Evolutionary conservation across 371 early-diverging fungal species (phyloP), one percentile per base, ranked within the genome.

Genomic region (Mortierella polycephala): DNA sequence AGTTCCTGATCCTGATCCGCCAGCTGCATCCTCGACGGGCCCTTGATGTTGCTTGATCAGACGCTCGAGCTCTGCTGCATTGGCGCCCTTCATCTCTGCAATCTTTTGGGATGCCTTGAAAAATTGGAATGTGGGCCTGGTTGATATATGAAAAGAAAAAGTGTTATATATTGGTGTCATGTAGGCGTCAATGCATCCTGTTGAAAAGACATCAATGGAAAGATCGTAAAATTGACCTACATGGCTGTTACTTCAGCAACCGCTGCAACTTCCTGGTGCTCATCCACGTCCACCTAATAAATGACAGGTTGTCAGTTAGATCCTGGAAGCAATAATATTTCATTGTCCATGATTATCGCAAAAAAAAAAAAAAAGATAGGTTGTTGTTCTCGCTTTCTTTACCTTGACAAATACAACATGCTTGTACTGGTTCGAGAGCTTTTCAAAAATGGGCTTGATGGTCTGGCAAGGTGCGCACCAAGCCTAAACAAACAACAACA

Each of bases 11-110:
- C 44, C 50, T 20, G 67, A 64, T 47, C 74, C 69, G 12, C 65
- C 67, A 52, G 67, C 67, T 5, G 40, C 64, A n/a, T 85, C 85
- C 53, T 82, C 81, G 14, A 64, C 69, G 46, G 87, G 76, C 42
- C 88, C 88, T 62, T 90, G 85, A 63, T 89, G 87, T 56, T 88
- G 82, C 69, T 88, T 81, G 45, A 92, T 82, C 21, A 84, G 72
- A 37, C 70, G 56, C 56, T 90, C 87, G 16, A 91, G 83, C 66
- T 77, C 74, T 66, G 76, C 64, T 66, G 81, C 85, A 70, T 90
- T 89, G 10, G 93, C 93, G 11, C 93, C 93, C 82, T 86, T 90
- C 74, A 93, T 61, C 73, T 91, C 90, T 18, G 77, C 90, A 12
- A 93, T 83, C 71, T 89, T 90, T 20, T 81, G 76, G 20, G 87